Evolutionary conservation across 345 rosid genomes (phyloP).

Genomic region (Moricandia arvensis): DNA sequence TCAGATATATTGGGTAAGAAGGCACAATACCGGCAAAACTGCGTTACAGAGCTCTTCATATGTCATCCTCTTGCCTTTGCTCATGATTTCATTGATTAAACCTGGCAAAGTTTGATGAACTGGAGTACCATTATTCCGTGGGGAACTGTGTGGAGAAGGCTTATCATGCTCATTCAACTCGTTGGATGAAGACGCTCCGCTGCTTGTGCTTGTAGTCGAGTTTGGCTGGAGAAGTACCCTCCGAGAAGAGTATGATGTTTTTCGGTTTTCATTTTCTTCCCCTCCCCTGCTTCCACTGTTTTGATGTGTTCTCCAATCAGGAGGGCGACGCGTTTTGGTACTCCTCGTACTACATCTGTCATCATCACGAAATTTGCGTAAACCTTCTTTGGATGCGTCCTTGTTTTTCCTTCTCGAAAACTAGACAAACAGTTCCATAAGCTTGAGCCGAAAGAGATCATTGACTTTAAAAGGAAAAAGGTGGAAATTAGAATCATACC

Average conservation of each 20-base stretch:
- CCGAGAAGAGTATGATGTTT: constrained; percentile 30
- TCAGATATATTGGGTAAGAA: neutral
- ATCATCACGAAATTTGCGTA: constrained; percentile 45
- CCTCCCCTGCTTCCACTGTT: constrained; percentile 53
- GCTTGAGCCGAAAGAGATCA: neutral
- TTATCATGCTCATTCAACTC: constrained; percentile 62
- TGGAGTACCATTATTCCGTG: constrained; percentile 49
- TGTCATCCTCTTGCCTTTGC: constrained; percentile 90
- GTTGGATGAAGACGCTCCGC: constrained; percentile 76
- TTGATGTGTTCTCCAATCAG: constrained; percentile 60
- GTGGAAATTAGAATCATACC: constrained; percentile 44
- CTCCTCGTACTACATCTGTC: constrained; percentile 61
- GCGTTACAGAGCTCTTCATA: constrained; percentile 94
- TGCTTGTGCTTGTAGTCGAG: constrained; percentile 59
- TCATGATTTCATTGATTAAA: constrained; percentile 87
- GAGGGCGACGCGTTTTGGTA: constrained; percentile 51
- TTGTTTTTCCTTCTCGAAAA: constrained; percentile 68
- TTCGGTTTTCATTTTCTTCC: constrained; percentile 47
- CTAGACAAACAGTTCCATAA: constrained; percentile 41
- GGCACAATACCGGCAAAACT: constrained; percentile 76
- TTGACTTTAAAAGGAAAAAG: neutral
- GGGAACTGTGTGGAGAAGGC: constrained; percentile 62
- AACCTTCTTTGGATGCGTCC: constrained; percentile 63
- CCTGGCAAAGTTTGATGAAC: constrained; percentile 83
- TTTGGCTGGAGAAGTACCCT: constrained; percentile 42